Conservation (phyloP, 345 rosid species). For the Alliaria petiolata region DNA sequence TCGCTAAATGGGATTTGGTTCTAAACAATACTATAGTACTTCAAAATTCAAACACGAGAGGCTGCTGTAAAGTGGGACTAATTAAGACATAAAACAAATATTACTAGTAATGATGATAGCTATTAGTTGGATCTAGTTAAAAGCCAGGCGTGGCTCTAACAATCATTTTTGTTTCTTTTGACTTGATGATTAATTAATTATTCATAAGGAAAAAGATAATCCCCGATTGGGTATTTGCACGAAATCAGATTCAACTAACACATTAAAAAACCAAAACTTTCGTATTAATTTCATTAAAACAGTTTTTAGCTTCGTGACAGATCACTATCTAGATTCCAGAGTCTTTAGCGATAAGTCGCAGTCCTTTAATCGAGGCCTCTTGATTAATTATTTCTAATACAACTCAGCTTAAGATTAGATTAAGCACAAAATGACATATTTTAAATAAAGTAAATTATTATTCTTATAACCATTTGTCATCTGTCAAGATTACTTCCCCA, state of each 20-base stretch:
- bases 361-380: conserved; percentile 18
- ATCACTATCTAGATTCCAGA: conserved; percentile 7
- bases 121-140: too few relatives aligned
- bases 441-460: neutral
- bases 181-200: neutral
- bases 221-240: conserved; percentile 1
- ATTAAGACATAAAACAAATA: neutral
- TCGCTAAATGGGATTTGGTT: neutral
- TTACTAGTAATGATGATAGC: neutral
- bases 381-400: conserved; percentile 6
- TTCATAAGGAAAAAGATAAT: neutral
- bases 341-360: conserved; percentile 9
- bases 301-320: conserved; percentile 15
- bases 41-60: conserved; percentile 4
- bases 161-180: neutral
- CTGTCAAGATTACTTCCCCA: neutral
- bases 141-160: conserved; percentile 2
- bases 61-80: conserved; percentile 20
- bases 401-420: conserved; percentile 20
- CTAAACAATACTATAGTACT: neutral
- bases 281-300: neutral
- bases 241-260: conserved; percentile 23
- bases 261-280: neutral
- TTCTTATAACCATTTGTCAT: conserved; percentile 8
- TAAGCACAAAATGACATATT: neutral